Percentiles rank a stretch among this genome's conserved stretches.
These are phyloP conservation scores for Yarrowia hollandica DNA, from an alignment of 805 yeast species.

Conservation along the genomic window DNA sequence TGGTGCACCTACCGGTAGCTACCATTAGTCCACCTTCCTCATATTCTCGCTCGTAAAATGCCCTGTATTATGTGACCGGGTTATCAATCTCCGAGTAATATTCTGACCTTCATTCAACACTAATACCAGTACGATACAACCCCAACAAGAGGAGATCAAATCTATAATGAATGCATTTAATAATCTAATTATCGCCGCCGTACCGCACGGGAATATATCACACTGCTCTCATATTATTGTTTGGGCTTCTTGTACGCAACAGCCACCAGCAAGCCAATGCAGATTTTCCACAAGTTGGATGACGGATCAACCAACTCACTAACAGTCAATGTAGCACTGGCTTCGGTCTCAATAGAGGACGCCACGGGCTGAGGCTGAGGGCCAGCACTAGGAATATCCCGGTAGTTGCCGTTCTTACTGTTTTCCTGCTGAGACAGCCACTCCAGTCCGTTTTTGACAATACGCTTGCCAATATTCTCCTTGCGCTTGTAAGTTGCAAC, in stretches of 20 bases:
- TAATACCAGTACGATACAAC: too few species aligned
- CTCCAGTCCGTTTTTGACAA: conserved; percentile 25
- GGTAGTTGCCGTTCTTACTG: conserved; percentile 6
- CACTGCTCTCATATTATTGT: too few species aligned
- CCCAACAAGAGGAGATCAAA: too few species aligned
- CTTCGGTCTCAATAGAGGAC: conserved; percentile 21
- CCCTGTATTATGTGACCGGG: too few species aligned
- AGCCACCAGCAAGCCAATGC: conserved; percentile 12
- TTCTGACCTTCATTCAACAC: too few species aligned
- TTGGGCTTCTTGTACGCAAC: conserved; percentile 23
- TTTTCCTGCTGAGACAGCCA: conserved; percentile 25
- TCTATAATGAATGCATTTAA: conserved; percentile 11
- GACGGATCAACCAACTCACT: conserved; percentile 10
- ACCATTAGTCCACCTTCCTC: too few species aligned
- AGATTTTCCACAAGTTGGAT: conserved; percentile 4
- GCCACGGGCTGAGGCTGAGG: conserved; percentile 28
- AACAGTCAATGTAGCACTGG: conserved; percentile 10
- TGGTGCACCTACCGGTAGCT: too few species aligned
- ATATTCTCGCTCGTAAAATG: too few species aligned
- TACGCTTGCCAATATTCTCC: conserved; percentile 24
- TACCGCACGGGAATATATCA: too few species aligned
- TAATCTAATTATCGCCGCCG: neutral
- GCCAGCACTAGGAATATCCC: conserved; percentile 6
- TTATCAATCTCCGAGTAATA: too few species aligned
- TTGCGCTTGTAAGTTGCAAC: conserved; percentile 13